phyloP scores from a whole-genome alignment of 2,329 filamentous ascomycete species.

The Emericellopsis atlantica region DNA sequence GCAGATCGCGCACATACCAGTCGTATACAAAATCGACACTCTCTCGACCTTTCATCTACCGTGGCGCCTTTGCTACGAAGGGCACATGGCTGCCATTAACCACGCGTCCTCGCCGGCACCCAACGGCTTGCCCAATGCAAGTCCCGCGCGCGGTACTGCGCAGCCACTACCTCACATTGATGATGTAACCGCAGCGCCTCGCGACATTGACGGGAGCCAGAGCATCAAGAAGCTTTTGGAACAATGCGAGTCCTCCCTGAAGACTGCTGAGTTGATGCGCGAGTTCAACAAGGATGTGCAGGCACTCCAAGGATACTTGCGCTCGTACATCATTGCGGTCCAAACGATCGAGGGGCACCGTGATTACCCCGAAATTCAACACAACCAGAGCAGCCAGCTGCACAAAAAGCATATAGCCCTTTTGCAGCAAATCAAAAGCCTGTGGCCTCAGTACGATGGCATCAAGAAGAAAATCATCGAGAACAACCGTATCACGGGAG shows the following conservation, averaged over 20 bases:
- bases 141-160: conserved; percentile 10
- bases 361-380: conserved; percentile 55
- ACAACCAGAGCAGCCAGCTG: conserved; percentile 32
- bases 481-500: conserved; percentile 51
- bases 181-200: conserved; percentile 32
- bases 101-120: conserved; percentile 13
- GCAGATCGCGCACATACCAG: too few relatives aligned
- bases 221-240: conserved; percentile 42
- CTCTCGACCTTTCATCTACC: too few relatives aligned
- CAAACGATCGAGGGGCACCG: conserved; percentile 65
- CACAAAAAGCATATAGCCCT: conserved; percentile 35
- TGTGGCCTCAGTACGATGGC: conserved; percentile 36
- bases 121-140: conserved; percentile 11
- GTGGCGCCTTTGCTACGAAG: too few relatives aligned
- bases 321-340: conserved; percentile 66
- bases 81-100: conserved; percentile 4
- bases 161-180: conserved; percentile 38
- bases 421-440: conserved; percentile 33
- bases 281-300: conserved; percentile 56
- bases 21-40: too few relatives aligned
- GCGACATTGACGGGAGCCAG: conserved; percentile 33
- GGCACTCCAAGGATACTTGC: conserved; percentile 75
- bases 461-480: conserved; percentile 49
- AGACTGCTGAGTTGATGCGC: conserved; percentile 47
- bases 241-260: conserved; percentile 37